A percentile compares a stretch with the other conserved stretches of the same genome.
Conservation (phyloP, 2,329 filamentous ascomycete species). For the Myriosclerotinia duriaeana region DNA sequence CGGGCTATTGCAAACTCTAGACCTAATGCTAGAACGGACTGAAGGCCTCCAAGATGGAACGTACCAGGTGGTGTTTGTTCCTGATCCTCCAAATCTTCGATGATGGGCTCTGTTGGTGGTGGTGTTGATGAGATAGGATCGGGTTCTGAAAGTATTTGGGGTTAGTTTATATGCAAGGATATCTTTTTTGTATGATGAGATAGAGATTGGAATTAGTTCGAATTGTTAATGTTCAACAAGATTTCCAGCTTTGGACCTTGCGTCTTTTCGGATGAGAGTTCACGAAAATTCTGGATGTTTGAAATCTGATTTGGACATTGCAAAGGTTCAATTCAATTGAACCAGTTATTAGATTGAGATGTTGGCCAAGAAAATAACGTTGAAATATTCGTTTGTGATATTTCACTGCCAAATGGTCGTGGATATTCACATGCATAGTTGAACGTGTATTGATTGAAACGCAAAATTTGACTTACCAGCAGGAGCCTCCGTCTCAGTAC, state of each 20-base stretch:
- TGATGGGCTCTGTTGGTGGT: background rate
- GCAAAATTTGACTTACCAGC: conserved; percentile 9
- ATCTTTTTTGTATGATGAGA: background rate
- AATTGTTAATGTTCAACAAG: background rate
- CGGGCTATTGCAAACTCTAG: conserved; percentile 5
- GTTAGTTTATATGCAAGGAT: background rate
- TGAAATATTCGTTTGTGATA: background rate
- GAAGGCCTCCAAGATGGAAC: conserved; percentile 13
- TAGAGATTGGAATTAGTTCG: background rate
- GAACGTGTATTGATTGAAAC: background rate
- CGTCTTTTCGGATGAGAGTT: conserved; percentile 3
- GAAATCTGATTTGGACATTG: background rate
- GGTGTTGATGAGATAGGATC: background rate
- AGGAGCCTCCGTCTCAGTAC: background rate
- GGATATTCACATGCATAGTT: conserved; percentile 8
- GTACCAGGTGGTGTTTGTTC: conserved; percentile 10
- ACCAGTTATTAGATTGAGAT: background rate
- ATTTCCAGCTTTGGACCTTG: background rate
- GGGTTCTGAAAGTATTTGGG: background rate
- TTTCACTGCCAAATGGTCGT: conserved; percentile 7
- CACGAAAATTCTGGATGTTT: background rate
- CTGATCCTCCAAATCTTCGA: conserved; percentile 5
- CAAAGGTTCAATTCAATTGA: background rate
- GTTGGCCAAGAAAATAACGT: background rate
- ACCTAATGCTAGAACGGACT: conserved; percentile 5